These are phyloP conservation scores for Trichocladium uniseriatum DNA, from an alignment of 495 filamentous ascomycete genomes.

Conservation along the genomic window DNA sequence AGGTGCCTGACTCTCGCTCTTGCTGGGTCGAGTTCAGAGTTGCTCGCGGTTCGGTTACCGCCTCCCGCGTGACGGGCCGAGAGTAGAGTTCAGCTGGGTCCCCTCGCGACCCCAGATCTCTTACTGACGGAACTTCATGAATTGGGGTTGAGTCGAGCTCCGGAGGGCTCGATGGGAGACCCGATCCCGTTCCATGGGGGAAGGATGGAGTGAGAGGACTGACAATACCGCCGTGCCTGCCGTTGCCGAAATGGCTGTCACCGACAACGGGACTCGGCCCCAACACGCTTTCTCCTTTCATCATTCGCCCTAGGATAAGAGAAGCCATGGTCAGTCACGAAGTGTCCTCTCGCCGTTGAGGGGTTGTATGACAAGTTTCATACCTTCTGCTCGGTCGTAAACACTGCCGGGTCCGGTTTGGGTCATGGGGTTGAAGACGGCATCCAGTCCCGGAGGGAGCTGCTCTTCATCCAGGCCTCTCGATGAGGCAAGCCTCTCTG, in stretches of 20 bases:
- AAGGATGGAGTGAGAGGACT: slow-evolving; percentile 1
- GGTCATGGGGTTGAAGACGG: slow-evolving; percentile 13
- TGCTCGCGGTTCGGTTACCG: not conserved
- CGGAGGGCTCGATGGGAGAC: not conserved
- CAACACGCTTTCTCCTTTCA: slow-evolving; percentile 4
- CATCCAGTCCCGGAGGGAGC: slow-evolving; percentile 4
- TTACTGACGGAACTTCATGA: not conserved
- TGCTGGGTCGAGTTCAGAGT: slow-evolving; percentile 13
- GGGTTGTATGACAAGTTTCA: not conserved
- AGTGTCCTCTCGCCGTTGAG: not conserved
- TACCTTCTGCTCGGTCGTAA: slow-evolving; percentile 12
- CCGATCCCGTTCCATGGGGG: not conserved
- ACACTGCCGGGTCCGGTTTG: slow-evolving; percentile 9
- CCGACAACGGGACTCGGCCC: not conserved
- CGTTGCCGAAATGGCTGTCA: not conserved
- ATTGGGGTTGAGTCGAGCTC: slow-evolving; percentile 16
- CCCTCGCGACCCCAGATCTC: not conserved
- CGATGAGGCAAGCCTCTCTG: slow-evolving; percentile 1
- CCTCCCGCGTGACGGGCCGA: not conserved
- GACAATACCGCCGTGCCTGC: not conserved
- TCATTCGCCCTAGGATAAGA: slow-evolving; percentile 1
- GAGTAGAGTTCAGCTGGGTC: not conserved
- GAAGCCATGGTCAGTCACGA: not conserved
- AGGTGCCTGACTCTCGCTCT: slow-evolving; percentile 10
- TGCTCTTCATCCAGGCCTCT: slow-evolving; percentile 1